These are phyloP conservation scores for Neckera pumila DNA, from an alignment of 225 moss, liverwort and hornwort species.

Conservation along the genomic window DNA sequence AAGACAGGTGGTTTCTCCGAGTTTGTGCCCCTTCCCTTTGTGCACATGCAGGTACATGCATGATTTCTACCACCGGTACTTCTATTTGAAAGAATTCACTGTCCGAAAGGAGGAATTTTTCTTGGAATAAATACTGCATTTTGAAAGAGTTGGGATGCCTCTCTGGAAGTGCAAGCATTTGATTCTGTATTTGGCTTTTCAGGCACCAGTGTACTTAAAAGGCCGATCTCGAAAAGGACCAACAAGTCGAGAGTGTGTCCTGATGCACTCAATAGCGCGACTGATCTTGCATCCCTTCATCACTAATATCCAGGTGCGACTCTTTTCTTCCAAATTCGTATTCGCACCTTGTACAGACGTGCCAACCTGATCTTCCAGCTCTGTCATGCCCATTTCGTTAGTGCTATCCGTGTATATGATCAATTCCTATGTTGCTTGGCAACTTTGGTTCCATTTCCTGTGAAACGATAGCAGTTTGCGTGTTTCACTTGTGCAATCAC, in stretches of 20 bases:
- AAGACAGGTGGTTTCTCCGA: slow-evolving; percentile 81
- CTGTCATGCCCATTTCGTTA: neutral
- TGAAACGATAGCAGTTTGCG: neutral
- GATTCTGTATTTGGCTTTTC: neutral
- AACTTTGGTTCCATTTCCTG: neutral
- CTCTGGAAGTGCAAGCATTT: neutral
- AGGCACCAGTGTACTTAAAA: slow-evolving; percentile 74
- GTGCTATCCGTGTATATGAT: neutral
- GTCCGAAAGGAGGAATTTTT: neutral
- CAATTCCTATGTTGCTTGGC: neutral
- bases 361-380: neutral
- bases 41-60: slow-evolving; percentile 76
- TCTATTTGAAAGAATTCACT: neutral
- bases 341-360: neutral
- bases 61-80: neutral
- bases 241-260: slow-evolving; percentile 64
- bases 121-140: neutral
- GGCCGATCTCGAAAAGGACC: slow-evolving; percentile 89
- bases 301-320: slow-evolving; percentile 80
- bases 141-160: neutral
- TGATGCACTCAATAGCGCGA: neutral
- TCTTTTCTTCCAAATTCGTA: neutral
- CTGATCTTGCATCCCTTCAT: neutral
- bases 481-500: neutral
- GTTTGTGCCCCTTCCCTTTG: slow-evolving; percentile 93